Evolutionary conservation across 2,329 filamentous ascomycete species (phyloP).

Genomic region (Stemphylium lycopersici): DNA sequence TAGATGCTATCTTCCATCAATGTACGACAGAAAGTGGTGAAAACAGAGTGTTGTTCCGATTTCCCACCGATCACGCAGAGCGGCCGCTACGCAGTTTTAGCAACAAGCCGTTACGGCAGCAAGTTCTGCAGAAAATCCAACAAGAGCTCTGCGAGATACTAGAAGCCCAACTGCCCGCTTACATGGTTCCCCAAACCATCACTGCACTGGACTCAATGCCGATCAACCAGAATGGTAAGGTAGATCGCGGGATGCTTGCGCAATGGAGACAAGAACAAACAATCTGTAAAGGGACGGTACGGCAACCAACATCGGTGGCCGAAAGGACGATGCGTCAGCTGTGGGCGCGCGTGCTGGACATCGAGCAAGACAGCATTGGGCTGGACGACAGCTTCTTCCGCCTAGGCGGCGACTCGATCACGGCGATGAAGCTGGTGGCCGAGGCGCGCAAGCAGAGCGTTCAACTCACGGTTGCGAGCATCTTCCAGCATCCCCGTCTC

Average conservation of each 20-base stretch:
- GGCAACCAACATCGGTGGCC: not conserved
- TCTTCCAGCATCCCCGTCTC: too few relatives aligned
- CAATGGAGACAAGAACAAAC: not conserved
- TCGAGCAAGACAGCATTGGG: conserved; percentile 8
- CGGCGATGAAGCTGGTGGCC: conserved; percentile 13
- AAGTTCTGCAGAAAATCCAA: not conserved
- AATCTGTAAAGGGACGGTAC: not conserved
- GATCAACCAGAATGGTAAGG: conserved; percentile 20
- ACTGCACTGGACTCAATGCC: conserved; percentile 39
- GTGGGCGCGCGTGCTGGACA: conserved; percentile 6
- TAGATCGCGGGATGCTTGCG: conserved; percentile 9
- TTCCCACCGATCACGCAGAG: not conserved
- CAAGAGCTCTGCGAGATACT: not conserved
- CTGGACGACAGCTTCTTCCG: conserved; percentile 16
- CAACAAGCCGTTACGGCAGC: not conserved
- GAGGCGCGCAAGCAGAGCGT: too few relatives aligned
- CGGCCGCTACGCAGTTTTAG: not conserved
- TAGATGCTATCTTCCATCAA: conserved; percentile 9
- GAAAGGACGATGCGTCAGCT: not conserved
- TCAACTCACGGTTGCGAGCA: too few relatives aligned
- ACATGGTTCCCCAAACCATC: conserved; percentile 32
- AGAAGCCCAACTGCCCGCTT: conserved; percentile 15
- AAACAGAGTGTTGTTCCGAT: not conserved
- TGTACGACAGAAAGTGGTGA: too few relatives aligned
- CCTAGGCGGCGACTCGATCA: conserved; percentile 17